Conservation (phyloP, 2,329 filamentous ascomycete genomes). For the Coniella vitis region DNA sequence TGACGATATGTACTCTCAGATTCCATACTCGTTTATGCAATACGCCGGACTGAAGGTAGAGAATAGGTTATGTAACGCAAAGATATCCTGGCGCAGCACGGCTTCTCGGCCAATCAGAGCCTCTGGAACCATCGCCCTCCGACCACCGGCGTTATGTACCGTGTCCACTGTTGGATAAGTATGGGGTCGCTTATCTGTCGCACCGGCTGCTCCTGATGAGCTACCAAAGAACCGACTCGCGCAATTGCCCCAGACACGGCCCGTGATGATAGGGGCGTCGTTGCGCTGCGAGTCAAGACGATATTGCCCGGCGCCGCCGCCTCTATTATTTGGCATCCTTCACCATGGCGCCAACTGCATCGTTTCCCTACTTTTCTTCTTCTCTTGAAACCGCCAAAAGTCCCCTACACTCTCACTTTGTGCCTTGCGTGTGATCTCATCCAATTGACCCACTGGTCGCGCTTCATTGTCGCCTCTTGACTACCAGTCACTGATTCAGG, state of each 20-base stretch:
- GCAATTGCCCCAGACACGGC: neutral
- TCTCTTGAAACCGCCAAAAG: neutral
- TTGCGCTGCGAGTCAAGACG: too few species aligned
- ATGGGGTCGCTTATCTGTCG: neutral
- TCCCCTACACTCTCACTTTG: too few species aligned
- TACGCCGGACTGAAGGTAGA: too few species aligned
- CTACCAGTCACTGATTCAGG: too few species aligned
- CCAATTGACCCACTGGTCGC: too few species aligned
- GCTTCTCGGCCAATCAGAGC: neutral
- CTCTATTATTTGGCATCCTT: neutral
- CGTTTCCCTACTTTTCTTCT: neutral
- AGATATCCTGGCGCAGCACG: too few species aligned
- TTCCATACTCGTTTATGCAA: too few species aligned
- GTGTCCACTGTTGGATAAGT: neutral
- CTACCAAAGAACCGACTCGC: neutral
- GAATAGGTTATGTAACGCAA: too few species aligned
- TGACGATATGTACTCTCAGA: too few species aligned
- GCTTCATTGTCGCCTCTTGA: too few species aligned
- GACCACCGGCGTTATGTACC: neutral
- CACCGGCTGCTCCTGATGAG: neutral
- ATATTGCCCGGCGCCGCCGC: too few species aligned
- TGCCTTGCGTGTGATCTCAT: too few species aligned
- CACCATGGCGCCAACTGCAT: neutral
- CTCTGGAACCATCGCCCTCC: neutral
- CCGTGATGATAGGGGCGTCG: neutral